phyloP scores from a whole-genome alignment of 164 flowering plant species.

The Vitis labrusca region DNA sequence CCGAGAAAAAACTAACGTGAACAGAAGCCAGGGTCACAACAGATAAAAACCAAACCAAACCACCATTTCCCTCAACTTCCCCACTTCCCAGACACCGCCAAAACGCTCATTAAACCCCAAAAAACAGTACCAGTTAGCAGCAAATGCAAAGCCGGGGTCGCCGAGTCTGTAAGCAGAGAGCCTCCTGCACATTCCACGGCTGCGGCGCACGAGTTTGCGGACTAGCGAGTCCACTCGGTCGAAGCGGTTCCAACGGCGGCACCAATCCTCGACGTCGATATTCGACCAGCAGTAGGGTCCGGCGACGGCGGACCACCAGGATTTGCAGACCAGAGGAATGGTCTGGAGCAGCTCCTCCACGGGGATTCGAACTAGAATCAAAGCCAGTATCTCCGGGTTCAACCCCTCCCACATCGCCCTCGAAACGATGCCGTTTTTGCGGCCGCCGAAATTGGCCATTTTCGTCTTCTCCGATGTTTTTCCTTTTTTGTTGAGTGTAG shows the following conservation, averaged over 20 bases:
- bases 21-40: no score
- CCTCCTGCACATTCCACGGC: conserved; percentile 13
- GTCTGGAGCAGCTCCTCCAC: conserved; percentile 18
- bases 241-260: conserved; percentile 16
- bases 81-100: not conserved
- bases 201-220: conserved; percentile 25
- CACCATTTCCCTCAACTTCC: not conserved
- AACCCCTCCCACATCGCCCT: conserved; percentile 22
- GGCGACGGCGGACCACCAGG: conserved; percentile 24
- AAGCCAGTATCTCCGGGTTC: conserved; percentile 27
- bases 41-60: no score
- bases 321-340: conserved; percentile 26
- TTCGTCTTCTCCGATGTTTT: not conserved
- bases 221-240: conserved; percentile 19
- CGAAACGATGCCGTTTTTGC: not conserved
- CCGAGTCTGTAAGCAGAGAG: conserved; percentile 25
- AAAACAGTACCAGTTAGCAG: conserved; percentile 17
- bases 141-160: conserved; percentile 18
- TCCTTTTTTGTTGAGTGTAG: not conserved
- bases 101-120: not conserved
- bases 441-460: not conserved
- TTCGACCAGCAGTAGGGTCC: conserved; percentile 36
- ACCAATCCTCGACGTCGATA: conserved; percentile 31
- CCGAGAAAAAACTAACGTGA: no score
- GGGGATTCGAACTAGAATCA: conserved; percentile 16